Conservation (phyloP, 768 basidiomycete species). For the Kwoniella europaea region DNA sequence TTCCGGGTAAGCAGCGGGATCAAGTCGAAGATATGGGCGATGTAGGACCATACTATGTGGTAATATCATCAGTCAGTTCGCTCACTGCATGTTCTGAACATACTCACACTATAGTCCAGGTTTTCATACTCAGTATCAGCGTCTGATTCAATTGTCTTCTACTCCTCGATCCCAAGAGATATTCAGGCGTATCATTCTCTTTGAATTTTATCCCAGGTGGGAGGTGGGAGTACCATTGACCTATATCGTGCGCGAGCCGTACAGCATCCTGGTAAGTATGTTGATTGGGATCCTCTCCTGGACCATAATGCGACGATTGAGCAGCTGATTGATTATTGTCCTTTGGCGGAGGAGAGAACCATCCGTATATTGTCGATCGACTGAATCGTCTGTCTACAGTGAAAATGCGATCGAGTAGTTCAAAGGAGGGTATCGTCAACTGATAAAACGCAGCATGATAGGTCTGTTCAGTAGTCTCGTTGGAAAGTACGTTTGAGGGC, state of each 20-base stretch:
- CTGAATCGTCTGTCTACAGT: slow-evolving; percentile 48
- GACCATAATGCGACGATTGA: background rate
- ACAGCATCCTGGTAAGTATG: slow-evolving; percentile 54
- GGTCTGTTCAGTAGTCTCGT: slow-evolving; percentile 52
- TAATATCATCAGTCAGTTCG: background rate
- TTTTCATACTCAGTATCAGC: slow-evolving; percentile 51
- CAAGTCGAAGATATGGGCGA: slow-evolving; percentile 54
- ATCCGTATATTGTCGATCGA: slow-evolving; percentile 48
- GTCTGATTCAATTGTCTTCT: slow-evolving; percentile 48
- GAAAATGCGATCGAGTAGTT: slow-evolving; percentile 54
- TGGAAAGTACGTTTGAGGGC: slow-evolving; percentile 40
- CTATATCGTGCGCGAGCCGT: slow-evolving; percentile 52
- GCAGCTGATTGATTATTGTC: background rate
- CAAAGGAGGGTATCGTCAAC: slow-evolving; percentile 55
- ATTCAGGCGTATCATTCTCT: slow-evolving; percentile 45
- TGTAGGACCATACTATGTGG: slow-evolving; percentile 50
- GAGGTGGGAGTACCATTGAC: slow-evolving; percentile 49
- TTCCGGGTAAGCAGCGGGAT: slow-evolving; percentile 54
- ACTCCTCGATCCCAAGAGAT: slow-evolving; percentile 23
- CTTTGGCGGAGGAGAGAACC: slow-evolving; percentile 45
- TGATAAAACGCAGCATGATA: slow-evolving; percentile 56
- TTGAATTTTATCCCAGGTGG: slow-evolving; percentile 53
- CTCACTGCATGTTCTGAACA: too few relatives aligned
- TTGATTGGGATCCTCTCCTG: slow-evolving; percentile 5
- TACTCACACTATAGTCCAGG: slow-evolving; percentile 52